Evolutionary conservation across 2,329 filamentous ascomycete species (phyloP), one percentile per base, ranked within the genome.

Genomic region (Talaromyces sp.): DNA sequence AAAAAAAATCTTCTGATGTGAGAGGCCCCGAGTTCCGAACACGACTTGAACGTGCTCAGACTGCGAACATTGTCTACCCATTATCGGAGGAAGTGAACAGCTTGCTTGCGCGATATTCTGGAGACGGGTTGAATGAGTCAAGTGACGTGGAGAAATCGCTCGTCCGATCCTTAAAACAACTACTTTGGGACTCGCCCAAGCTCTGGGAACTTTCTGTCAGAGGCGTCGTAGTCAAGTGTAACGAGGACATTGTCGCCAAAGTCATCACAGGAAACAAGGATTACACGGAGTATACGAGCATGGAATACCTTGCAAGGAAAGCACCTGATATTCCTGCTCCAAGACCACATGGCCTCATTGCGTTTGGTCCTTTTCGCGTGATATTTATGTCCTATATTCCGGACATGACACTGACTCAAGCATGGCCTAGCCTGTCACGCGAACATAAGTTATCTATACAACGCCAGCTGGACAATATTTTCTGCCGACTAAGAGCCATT

Each of bases 301-400:
- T 70, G 36, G 52, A 67, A 60, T 70, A 63, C 31, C 66, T 69
- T 55, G 63, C 50, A 17, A 56, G 63, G 6, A 45, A 59, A 22
- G 61, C 58, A 11, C 63, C 66, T 11, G 64, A 69, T 35, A 60
- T 69, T 17, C 68, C 69, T 51, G 63, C 60, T 17, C 67, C 66
- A 3, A 70, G 58, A 54, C 61, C 64, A 13, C 67, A 70, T 61
- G 67, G 69, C 3, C 25, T 71, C 17, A 60, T 69, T 8, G 46
- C 33, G 5, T 59, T 67, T 5, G 65, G 63, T 1, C 62, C 58
- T 11, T 64, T 64, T 59, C 58, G 62, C n/a, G 63, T 66, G 10
- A 65, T 67, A 35, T 69, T 69, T 40, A 70, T 70, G 66, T 62
- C 66, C 11, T 67, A 65, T 41, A 63, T 69, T 52, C 62, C 61